Conservation (phyloP, 2,329 filamentous ascomycete species). For the Ophiosphaerella korrae region DNA sequence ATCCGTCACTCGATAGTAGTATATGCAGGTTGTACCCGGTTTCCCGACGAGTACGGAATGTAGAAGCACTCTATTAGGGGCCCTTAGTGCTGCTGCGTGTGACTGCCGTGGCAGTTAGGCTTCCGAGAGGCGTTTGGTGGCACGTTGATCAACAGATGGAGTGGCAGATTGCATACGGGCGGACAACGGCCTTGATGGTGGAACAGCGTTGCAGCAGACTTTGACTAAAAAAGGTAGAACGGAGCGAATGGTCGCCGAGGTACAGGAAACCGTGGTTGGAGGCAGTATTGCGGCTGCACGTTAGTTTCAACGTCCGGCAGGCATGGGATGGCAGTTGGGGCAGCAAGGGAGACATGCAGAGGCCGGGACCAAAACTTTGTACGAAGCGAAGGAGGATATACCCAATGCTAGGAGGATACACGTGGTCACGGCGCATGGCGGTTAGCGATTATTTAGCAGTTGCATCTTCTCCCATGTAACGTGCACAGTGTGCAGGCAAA, state of each 20-base stretch:
- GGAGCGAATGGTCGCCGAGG: conserved; percentile 17
- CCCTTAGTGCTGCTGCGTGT: conserved; percentile 25
- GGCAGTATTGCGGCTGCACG: conserved; percentile 11
- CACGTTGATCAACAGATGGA: conserved; percentile 29
- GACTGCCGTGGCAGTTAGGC: conserved; percentile 14
- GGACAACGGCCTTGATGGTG: conserved; percentile 10
- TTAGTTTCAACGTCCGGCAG: conserved; percentile 27
- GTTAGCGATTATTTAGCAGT: conserved; percentile 2
- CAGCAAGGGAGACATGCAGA: conserved; percentile 20
- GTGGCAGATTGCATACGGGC: conserved; percentile 12
- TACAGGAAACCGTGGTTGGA: not conserved
- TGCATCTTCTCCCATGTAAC: not conserved
- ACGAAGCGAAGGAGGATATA: conserved; percentile 19
- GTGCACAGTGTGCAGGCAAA: no score
- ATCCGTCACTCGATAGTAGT: conserved; percentile 6
- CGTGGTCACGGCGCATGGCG: conserved; percentile 12
- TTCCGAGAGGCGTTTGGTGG: conserved; percentile 33
- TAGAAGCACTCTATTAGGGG: conserved; percentile 24
- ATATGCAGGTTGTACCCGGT: conserved; percentile 11
- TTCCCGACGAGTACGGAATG: conserved; percentile 9
- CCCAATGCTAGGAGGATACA: conserved; percentile 10
- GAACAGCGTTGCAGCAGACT: conserved; percentile 19
- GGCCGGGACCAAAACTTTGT: conserved; percentile 9
- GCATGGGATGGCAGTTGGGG: conserved; percentile 15
- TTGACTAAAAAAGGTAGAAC: conserved; percentile 22